Percentiles rank a stretch among this genome's conserved stretches.
Evolutionary conservation across 768 basidiomycete genomes (phyloP).

Genomic region (Rhizopogon salebrosus): DNA sequence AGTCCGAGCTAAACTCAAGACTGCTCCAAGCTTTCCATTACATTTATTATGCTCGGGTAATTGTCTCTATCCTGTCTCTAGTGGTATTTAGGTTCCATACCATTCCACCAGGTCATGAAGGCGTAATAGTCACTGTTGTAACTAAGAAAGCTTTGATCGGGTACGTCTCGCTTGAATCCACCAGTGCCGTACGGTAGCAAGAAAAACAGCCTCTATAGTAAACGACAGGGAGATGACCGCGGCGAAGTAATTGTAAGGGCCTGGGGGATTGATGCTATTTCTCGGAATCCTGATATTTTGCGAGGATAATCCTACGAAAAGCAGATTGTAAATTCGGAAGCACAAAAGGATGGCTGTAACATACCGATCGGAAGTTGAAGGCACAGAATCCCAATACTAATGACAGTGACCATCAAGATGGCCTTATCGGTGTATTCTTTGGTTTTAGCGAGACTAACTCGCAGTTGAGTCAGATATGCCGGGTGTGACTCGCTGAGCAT

Average conservation of each 20-base stretch:
- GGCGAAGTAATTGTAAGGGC: constrained; percentile 49
- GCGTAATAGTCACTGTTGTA: not conserved
- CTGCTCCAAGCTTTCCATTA: too few species aligned
- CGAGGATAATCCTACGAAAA: constrained; percentile 52
- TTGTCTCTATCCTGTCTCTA: too few species aligned
- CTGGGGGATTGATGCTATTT: constrained; percentile 33
- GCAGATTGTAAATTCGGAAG: not conserved
- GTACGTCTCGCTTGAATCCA: constrained; percentile 50
- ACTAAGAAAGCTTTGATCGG: constrained; percentile 8
- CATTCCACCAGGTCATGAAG: not conserved
- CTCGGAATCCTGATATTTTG: constrained; percentile 61
- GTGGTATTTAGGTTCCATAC: not conserved
- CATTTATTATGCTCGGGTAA: too few species aligned
- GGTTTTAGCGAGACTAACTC: constrained; percentile 51
- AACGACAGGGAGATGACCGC: constrained; percentile 44
- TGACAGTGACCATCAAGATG: constrained; percentile 59
- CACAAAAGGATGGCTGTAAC: constrained; percentile 12
- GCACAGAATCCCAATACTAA: constrained; percentile 63
- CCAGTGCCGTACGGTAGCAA: constrained; percentile 55
- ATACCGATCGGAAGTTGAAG: constrained; percentile 56
- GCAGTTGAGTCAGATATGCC: constrained; percentile 75
- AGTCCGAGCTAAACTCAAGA: too few species aligned
- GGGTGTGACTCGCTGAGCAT: constrained; percentile 87
- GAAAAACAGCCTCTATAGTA: constrained; percentile 40
- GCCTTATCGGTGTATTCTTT: constrained; percentile 63